Conservation (phyloP, 1,284 basidiomycete genomes). For the Sutorius eximius region DNA sequence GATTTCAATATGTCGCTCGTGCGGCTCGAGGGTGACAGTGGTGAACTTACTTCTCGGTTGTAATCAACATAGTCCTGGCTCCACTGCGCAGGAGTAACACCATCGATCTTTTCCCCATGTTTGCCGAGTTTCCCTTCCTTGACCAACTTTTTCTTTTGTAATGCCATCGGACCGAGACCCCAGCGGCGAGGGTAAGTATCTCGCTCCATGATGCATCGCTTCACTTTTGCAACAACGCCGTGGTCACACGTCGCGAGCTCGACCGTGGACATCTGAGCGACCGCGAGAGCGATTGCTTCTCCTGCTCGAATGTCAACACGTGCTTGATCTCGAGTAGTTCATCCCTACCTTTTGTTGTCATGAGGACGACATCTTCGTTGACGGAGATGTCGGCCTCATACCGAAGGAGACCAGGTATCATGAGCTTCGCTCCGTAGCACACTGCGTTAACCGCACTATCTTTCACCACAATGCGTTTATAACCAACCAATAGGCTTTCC, state of each 20-base stretch:
- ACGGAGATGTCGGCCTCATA: conserved; percentile 96
- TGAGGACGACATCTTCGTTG: conserved; percentile 97
- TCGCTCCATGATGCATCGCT: conserved; percentile 99
- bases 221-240: conserved; percentile 98
- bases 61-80: conserved; percentile 94
- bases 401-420: conserved; percentile 97
- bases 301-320: conserved; percentile 43
- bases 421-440: conserved; percentile 99
- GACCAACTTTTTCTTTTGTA: conserved; percentile 98
- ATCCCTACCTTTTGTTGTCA: conserved; percentile 92
- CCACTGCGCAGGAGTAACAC: conserved; percentile 91
- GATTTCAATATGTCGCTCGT: conserved; percentile 7
- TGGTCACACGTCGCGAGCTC: conserved; percentile 98
- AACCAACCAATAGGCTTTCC: conserved; percentile 91
- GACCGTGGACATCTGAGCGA: conserved; percentile 98
- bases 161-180: conserved; percentile 95
- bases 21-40: conserved; percentile 8
- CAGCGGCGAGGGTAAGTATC: conserved; percentile 98
- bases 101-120: conserved; percentile 91
- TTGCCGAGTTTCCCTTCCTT: conserved; percentile 97
- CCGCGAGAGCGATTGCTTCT: conserved; percentile 96
- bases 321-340: neutral
- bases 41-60: conserved; percentile 51
- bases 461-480: conserved; percentile 99
- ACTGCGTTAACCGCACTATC: conserved; percentile 99